These are phyloP conservation scores for Pyrus hybrid DNA, from an alignment of 331 rosid species.

Conservation along the genomic window DNA sequence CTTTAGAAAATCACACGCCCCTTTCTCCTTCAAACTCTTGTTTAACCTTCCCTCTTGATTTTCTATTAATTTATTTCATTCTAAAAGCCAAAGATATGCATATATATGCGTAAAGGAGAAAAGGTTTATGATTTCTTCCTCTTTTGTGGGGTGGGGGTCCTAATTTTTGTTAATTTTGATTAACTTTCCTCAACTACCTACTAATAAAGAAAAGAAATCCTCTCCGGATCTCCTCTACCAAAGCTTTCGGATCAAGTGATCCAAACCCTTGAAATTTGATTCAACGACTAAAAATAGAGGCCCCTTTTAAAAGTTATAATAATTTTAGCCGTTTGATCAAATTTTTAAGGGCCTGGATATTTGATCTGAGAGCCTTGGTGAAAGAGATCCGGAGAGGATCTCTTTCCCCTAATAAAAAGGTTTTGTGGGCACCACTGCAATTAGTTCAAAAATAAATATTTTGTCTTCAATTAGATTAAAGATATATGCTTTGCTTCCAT, in stretches of 20 bases:
- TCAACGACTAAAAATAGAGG: too few relatives aligned
- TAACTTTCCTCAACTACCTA: background rate
- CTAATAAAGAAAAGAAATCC: too few relatives aligned
- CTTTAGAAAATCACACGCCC: background rate
- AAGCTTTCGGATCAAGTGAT: too few relatives aligned
- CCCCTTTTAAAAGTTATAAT: too few relatives aligned
- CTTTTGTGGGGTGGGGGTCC: background rate
- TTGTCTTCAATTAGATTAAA: background rate
- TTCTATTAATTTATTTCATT: background rate
- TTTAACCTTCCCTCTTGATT: background rate
- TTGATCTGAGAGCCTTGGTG: too few relatives aligned
- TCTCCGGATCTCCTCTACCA: too few relatives aligned
- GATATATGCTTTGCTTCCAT: conserved; percentile 1
- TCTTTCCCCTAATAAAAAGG: background rate
- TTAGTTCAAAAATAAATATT: background rate
- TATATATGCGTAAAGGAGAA: background rate
- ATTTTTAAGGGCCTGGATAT: too few relatives aligned
- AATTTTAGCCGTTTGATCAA: too few relatives aligned
- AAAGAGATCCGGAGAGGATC: too few relatives aligned
- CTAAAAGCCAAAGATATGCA: background rate
- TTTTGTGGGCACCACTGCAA: background rate
- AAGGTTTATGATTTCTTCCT: background rate
- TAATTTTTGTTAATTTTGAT: background rate
- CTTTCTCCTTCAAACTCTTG: too few relatives aligned
- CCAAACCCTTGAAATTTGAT: too few relatives aligned